phyloP scores from a whole-genome alignment of 371 early-diverging fungal species.

The Lichtheimia ornata region DNA sequence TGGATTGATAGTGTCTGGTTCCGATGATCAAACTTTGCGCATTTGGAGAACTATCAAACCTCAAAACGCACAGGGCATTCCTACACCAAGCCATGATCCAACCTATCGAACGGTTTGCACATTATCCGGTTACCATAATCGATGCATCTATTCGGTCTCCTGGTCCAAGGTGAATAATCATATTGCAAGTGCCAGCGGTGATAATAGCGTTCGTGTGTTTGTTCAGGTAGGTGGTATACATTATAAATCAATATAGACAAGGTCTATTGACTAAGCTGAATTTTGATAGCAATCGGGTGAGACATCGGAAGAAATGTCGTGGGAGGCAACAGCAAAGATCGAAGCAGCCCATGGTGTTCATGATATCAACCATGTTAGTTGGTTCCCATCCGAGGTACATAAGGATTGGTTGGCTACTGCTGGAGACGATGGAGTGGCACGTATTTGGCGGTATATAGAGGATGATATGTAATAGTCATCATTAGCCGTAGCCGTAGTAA shows the following conservation, averaged over 20 bases:
- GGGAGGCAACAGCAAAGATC: constrained; percentile 41
- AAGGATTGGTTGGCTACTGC: constrained; percentile 77
- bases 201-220: constrained; percentile 78
- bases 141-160: constrained; percentile 91
- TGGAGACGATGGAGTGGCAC: constrained; percentile 87
- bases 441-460: constrained; percentile 67
- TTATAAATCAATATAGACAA: no score
- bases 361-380: constrained; percentile 88
- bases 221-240: constrained; percentile 30
- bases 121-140: constrained; percentile 67
- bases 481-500: no score
- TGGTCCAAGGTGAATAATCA: constrained; percentile 76
- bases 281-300: background rate
- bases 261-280: no score
- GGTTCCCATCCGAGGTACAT: constrained; percentile 74
- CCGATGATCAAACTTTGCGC: constrained; percentile 85
- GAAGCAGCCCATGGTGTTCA: constrained; percentile 76
- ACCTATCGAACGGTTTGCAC: constrained; percentile 72
- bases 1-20: constrained; percentile 67
- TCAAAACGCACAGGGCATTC: constrained; percentile 45
- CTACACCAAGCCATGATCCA: constrained; percentile 54
- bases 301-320: constrained; percentile 27
- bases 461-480: constrained; percentile 14
- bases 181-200: constrained; percentile 85
- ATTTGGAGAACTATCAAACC: constrained; percentile 75